Percentiles rank a stretch among this genome's conserved stretches.
Evolutionary conservation across 139 green algal genomes (phyloP).

Genomic region (Micromonas commoda): DNA sequence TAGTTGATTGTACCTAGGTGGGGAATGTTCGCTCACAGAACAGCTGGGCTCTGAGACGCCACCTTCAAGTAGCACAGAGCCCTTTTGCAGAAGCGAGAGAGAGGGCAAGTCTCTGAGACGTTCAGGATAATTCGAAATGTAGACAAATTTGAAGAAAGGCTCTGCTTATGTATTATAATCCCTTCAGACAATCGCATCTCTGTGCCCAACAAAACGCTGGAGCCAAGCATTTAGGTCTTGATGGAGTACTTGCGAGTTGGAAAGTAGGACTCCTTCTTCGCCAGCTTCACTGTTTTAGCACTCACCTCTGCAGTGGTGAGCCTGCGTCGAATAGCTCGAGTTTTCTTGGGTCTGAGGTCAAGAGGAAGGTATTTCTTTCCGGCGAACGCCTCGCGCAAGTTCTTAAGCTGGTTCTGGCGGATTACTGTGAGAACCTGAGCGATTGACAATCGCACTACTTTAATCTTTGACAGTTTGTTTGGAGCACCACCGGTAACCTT

Average conservation of each 20-base stretch:
- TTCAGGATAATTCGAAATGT: too few relatives aligned
- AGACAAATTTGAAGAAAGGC: neutral
- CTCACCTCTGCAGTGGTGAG: slow-evolving; percentile 81
- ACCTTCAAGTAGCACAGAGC: too few relatives aligned
- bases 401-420: slow-evolving; percentile 78
- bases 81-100: too few relatives aligned
- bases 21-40: too few relatives aligned
- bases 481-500: slow-evolving; percentile 98
- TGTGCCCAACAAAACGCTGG: neutral
- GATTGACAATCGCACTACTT: slow-evolving; percentile 85
- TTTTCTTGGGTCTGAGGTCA: slow-evolving; percentile 95
- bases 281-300: slow-evolving; percentile 62
- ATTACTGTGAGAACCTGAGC: slow-evolving; percentile 93
- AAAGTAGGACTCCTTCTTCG: slow-evolving; percentile 82
- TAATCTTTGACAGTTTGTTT: slow-evolving; percentile 99
- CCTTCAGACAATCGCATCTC: neutral
- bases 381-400: slow-evolving; percentile 66
- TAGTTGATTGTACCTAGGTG: too few relatives aligned
- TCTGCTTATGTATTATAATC: neutral
- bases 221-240: slow-evolving; percentile 68
- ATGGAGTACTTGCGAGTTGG: slow-evolving; percentile 87
- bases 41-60: too few relatives aligned
- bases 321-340: slow-evolving; percentile 79
- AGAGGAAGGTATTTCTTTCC: slow-evolving; percentile 89
- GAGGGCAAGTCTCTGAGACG: too few relatives aligned